Percentiles rank a stretch among this genome's conserved stretches.
phyloP scores from a whole-genome alignment of 345 rosid species.

The Acer campestre region DNA sequence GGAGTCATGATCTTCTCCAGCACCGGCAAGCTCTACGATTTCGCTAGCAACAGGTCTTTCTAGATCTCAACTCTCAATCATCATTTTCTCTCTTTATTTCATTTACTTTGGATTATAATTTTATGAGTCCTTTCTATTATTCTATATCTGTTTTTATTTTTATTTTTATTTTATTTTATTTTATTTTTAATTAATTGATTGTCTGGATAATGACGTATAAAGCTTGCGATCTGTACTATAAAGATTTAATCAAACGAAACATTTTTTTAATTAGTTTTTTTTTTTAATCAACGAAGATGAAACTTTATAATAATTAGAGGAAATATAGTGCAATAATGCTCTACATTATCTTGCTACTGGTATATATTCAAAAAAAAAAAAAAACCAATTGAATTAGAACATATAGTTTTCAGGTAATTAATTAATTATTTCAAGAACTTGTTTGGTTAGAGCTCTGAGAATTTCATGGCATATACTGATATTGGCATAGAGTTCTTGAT shows the following conservation, averaged over 20 bases:
- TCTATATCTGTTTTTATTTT: too few relatives aligned
- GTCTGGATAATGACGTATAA: not conserved
- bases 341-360: not conserved
- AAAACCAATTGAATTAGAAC: not conserved
- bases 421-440: not conserved
- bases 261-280: too few relatives aligned
- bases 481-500: not conserved
- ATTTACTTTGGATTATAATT: not conserved
- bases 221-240: conserved; percentile 5
- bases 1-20: conserved; percentile 62
- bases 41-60: conserved; percentile 51
- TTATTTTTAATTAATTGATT: not conserved
- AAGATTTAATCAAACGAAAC: too few relatives aligned
- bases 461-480: not conserved
- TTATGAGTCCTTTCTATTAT: not conserved
- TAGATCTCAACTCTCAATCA: not conserved
- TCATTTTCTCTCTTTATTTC: not conserved
- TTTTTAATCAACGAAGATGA: too few relatives aligned
- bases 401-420: too few relatives aligned
- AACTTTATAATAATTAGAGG: too few relatives aligned
- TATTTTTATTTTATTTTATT: too few relatives aligned
- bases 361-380: not conserved
- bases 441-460: not conserved
- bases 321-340: not conserved
- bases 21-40: conserved; percentile 55